Conservation (phyloP, 345 rosid genomes). For the Syzygium jambos region DNA sequence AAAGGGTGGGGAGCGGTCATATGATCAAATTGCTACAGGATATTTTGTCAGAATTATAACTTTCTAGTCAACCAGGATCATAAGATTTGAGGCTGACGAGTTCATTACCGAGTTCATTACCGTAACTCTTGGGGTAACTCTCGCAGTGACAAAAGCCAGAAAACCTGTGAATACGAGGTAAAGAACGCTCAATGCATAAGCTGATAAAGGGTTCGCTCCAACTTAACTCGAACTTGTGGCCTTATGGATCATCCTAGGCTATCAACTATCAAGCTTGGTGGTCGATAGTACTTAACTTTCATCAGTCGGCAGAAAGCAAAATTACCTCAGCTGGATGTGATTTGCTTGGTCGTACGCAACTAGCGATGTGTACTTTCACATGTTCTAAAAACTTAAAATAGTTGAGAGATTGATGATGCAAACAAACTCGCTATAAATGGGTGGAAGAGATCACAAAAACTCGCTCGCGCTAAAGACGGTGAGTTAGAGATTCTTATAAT, state of each 20-base stretch:
- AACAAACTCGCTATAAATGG: not conserved
- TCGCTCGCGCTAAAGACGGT: not conserved
- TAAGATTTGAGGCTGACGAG: not conserved
- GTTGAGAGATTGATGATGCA: not conserved
- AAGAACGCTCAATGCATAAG: not conserved
- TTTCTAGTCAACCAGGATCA: not conserved
- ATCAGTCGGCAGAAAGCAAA: not conserved
- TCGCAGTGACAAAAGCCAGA: not conserved
- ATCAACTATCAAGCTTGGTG: not conserved
- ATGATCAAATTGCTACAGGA: not conserved
- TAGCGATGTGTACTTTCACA: not conserved
- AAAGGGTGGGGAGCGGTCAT: not conserved
- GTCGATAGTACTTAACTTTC: not conserved
- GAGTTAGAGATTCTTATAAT: not conserved
- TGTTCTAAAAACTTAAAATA: not conserved
- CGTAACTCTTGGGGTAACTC: not conserved
- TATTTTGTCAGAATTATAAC: not conserved
- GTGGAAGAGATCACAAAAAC: not conserved
- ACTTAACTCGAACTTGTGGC: not conserved
- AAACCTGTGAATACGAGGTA: not conserved
- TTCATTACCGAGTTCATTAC: not conserved
- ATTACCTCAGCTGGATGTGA: not conserved
- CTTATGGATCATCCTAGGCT: too few species aligned
- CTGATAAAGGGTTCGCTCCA: not conserved
- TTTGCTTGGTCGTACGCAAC: not conserved